Conservation (phyloP, 345 rosid genomes). For the Eucalyptus coolabah region DNA sequence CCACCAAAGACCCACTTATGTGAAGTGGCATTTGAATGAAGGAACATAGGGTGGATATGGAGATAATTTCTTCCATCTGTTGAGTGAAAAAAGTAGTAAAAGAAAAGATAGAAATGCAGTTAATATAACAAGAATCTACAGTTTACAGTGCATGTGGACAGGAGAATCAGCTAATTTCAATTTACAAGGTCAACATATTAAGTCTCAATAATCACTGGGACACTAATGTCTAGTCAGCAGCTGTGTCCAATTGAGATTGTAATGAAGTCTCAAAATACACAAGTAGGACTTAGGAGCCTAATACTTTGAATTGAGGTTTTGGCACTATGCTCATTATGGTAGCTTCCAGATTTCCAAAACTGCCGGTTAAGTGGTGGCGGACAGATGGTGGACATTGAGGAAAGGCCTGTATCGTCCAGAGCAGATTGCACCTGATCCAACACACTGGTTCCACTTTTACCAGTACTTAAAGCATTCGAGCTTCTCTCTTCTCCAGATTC, state of each 20-base stretch:
- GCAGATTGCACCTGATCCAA: conserved; percentile 70
- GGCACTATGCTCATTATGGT: conserved; percentile 28
- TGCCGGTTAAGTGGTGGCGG: conserved; percentile 80
- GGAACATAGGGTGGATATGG: conserved; percentile 94
- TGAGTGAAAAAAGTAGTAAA: background rate
- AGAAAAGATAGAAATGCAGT: background rate
- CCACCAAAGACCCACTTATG: conserved; percentile 99
- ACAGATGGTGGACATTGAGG: conserved; percentile 36
- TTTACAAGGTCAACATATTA: background rate
- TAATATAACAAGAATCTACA: background rate
- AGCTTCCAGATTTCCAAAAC: conserved; percentile 93
- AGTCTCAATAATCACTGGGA: background rate
- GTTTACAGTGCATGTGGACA: background rate
- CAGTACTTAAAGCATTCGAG: conserved; percentile 29
- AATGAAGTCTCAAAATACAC: background rate
- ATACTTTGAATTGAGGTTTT: conserved; percentile 52
- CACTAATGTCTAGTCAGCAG: background rate
- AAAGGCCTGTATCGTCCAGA: conserved; percentile 52
- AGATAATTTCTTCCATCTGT: conserved; percentile 68
- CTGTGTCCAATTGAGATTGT: background rate
- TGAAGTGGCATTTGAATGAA: conserved; percentile 98
- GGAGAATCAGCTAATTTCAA: background rate
- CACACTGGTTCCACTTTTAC: conserved; percentile 42
- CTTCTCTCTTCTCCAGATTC: conserved; percentile 48
- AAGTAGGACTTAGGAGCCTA: background rate